These are phyloP conservation scores for Rhizophora mangle DNA, from an alignment of 345 rosid genomes.

Conservation along the genomic window DNA sequence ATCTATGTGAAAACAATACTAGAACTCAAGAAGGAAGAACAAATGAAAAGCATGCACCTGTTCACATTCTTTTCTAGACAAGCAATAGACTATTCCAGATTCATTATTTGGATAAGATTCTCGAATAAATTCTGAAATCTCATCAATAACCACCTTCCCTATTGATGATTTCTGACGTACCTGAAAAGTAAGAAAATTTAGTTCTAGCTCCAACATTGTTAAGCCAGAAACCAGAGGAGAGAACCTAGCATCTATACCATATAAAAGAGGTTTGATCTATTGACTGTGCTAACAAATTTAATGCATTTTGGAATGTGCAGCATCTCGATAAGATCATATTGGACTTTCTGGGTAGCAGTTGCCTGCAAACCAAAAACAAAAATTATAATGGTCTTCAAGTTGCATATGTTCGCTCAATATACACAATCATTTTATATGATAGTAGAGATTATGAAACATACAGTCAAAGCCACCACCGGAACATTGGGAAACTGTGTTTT, in stretches of 20 bases:
- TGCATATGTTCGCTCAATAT: neutral
- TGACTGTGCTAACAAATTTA: constrained; percentile 91
- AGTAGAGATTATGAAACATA: constrained; percentile 32
- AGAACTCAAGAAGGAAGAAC: neutral
- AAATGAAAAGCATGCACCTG: constrained; percentile 51
- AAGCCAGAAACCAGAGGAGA: constrained; percentile 15
- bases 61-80: constrained; percentile 91
- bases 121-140: constrained; percentile 71
- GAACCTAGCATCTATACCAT: constrained; percentile 43
- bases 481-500: constrained; percentile 90
- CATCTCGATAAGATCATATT: constrained; percentile 85
- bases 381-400: constrained; percentile 12
- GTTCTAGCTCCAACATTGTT: constrained; percentile 8
- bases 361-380: constrained; percentile 52
- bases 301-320: constrained; percentile 69
- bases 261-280: constrained; percentile 94
- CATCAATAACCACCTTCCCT: constrained; percentile 76
- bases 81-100: constrained; percentile 95
- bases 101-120: constrained; percentile 81
- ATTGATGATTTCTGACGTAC: constrained; percentile 83
- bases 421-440: neutral
- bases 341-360: constrained; percentile 93
- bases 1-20: neutral
- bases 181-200: constrained; percentile 37
- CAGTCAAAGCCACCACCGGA: constrained; percentile 88